These are phyloP conservation scores for Chlamydomonas incerta DNA, from an alignment of 139 green algal species.

Conservation along the genomic window DNA sequence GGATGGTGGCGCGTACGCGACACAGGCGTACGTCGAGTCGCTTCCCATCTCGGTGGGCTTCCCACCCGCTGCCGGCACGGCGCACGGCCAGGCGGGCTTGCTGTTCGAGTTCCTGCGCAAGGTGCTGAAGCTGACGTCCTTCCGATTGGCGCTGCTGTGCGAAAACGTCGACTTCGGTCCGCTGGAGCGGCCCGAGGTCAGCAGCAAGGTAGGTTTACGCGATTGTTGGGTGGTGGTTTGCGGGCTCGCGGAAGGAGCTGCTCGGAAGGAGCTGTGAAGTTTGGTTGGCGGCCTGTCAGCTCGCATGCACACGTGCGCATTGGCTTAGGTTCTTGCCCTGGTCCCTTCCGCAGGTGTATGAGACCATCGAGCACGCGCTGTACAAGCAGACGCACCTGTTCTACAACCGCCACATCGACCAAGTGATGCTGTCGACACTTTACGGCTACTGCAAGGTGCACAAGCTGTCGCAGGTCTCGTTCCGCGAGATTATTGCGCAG, in stretches of 20 bases:
- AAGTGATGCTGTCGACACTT: slow-evolving; percentile 87
- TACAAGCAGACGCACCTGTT: slow-evolving; percentile 85
- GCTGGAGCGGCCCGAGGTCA: slow-evolving; percentile 36
- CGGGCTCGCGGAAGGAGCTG: too few species aligned
- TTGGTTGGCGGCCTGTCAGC: too few species aligned
- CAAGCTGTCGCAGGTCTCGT: slow-evolving; percentile 68
- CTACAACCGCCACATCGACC: slow-evolving; percentile 93
- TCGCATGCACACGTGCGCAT: too few species aligned
- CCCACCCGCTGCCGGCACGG: neutral
- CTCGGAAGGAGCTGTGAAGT: too few species aligned
- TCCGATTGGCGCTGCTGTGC: slow-evolving; percentile 52
- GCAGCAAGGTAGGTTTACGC: slow-evolving; percentile 1
- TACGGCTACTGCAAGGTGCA: slow-evolving; percentile 94
- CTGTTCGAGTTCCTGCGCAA: slow-evolving; percentile 20
- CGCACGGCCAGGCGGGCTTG: neutral
- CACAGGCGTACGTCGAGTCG: neutral
- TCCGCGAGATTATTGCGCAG: slow-evolving; percentile 89
- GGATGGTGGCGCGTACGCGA: neutral
- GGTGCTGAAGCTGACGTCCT: slow-evolving; percentile 66
- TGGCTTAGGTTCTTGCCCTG: too few species aligned
- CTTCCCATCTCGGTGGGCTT: slow-evolving; percentile 4
- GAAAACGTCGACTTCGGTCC: slow-evolving; percentile 58
- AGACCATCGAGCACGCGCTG: slow-evolving; percentile 72
- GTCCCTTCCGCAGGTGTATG: slow-evolving; percentile 68
- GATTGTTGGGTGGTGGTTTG: neutral